phyloP scores from a whole-genome alignment of 2,329 filamentous ascomycete genomes.

The Aspergillus cejpii region DNA sequence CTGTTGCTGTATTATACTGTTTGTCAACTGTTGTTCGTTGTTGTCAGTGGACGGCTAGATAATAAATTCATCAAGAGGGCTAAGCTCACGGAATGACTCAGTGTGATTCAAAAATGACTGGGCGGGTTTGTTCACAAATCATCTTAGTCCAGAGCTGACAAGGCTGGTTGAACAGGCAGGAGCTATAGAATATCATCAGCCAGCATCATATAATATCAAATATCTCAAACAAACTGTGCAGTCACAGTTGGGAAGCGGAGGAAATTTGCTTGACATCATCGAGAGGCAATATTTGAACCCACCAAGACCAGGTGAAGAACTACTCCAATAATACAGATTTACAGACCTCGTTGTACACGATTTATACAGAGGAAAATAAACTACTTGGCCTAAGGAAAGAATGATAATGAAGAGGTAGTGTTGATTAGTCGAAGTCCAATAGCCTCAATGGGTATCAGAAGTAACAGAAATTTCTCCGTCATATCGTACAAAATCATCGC shows the following conservation, averaged over 20 bases:
- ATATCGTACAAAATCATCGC: neutral
- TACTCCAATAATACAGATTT: no score
- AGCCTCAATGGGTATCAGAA: neutral
- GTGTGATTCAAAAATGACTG: neutral
- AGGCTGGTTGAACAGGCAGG: neutral
- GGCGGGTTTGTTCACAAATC: neutral
- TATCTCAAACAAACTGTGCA: neutral
- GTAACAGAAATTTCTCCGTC: neutral
- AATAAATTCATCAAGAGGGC: neutral
- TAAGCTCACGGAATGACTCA: neutral
- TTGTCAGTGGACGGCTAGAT: neutral
- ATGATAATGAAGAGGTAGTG: neutral
- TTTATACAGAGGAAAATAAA: neutral
- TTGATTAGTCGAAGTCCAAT: neutral
- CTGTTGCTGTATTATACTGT: neutral
- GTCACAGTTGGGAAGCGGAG: neutral
- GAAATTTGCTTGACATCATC: conserved; percentile 4
- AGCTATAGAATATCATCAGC: neutral
- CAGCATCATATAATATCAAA: neutral
- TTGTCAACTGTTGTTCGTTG: neutral
- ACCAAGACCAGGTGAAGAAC: neutral
- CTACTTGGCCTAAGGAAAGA: no score
- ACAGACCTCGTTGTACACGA: no score
- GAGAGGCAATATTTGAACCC: neutral
- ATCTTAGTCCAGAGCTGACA: neutral